Evolutionary conservation across 192 early-diverging fungal species (phyloP).

Genomic region (Podila verticillata): DNA sequence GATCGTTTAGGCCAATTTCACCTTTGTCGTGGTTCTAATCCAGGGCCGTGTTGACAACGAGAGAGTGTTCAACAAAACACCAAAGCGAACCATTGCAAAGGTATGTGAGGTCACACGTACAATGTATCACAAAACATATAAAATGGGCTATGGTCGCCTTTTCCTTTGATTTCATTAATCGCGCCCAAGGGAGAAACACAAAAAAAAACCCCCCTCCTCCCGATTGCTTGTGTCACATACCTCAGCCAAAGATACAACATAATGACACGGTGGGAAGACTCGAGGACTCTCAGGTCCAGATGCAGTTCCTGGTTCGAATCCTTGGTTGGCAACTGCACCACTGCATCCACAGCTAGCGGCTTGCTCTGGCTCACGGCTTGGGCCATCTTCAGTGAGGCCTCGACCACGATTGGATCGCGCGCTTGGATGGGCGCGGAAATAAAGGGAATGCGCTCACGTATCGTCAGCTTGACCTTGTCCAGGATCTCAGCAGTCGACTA

Average conservation of each 20-base stretch:
- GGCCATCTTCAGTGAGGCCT: constrained; percentile 20
- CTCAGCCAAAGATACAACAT: constrained; percentile 92
- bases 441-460: constrained; percentile 41
- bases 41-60: too few species aligned
- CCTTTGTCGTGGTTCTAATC: too few species aligned
- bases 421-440: constrained; percentile 51
- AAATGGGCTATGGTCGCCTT: too few species aligned
- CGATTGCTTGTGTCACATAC: constrained; percentile 35
- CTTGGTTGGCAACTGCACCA: constrained; percentile 57
- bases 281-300: constrained; percentile 60
- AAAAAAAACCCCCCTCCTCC: too few species aligned
- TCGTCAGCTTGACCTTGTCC: constrained; percentile 25
- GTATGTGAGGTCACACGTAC: too few species aligned
- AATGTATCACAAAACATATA: too few species aligned
- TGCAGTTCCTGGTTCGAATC: constrained; percentile 2
- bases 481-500: constrained; percentile 28
- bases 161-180: too few species aligned
- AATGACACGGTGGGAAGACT: constrained; percentile 79
- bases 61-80: too few species aligned
- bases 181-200: too few species aligned
- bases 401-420: constrained; percentile 13
- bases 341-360: constrained; percentile 58
- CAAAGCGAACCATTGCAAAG: too few species aligned
- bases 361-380: constrained; percentile 19
- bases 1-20: neutral